Evolutionary conservation across 2,329 filamentous ascomycete species (phyloP), one percentile per base, ranked within the genome.

Genomic region (Ciborinia camelliae): DNA sequence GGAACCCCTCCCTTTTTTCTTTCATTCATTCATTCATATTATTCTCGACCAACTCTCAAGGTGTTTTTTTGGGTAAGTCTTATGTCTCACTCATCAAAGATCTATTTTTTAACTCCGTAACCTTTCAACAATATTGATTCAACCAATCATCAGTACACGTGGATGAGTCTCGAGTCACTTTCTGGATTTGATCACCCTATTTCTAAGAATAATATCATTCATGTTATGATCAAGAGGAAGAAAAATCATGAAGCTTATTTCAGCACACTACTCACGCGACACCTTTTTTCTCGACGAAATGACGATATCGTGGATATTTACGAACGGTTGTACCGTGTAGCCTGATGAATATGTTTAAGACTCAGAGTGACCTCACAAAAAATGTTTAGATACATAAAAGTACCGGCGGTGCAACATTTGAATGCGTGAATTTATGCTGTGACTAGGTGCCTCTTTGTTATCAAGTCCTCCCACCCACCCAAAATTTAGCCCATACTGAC

Each of bases 131-230:
- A 6, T 9, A 3, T 35, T 35, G 2, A 26, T 26, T 18, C 12
- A 35, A 6, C 55, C 89, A 62, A 99, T 85, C 57, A 87, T 87
- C 72, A 92, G 86, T 10, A 81, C 84, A 54, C 81, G 74, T 53
- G 89, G 82, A 75, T 94, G 83, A 20, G 91, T 86, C 7, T 91
- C 86, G 23, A 97, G 80, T 65, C 94, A 87, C 77, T 98, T 95
- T 71, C 92, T 45, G 20, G 92, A 76, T 95, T 77, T 97, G 98
- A 78, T 99, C 95, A 6, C 14, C 39, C 28, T 20, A 45, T 20
- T 57, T 8, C 54, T 23, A 10, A 43, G 18, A 43, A 30, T 4
- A 10, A 43, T 15, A 20, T 30, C 50, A 23, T 35, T 14, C 12
- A 41, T 23, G 26, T 20, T 20, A 18, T 15, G 37, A 41, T 62